These are phyloP conservation scores for Apostasia ramifera DNA, from an alignment of 106 monocot species.

Conservation along the genomic window DNA sequence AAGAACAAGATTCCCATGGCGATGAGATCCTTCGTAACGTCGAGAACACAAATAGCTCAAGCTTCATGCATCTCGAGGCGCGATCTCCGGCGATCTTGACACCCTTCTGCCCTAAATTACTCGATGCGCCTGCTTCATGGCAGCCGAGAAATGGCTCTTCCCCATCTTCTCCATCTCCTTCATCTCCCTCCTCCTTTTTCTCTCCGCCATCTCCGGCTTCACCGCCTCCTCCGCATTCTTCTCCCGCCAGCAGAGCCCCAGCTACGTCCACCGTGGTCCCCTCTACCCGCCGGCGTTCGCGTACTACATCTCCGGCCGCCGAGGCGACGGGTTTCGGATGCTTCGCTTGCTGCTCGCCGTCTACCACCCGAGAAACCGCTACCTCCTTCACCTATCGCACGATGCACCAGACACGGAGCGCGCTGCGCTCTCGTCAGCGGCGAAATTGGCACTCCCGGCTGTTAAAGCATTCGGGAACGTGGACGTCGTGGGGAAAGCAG, in stretches of 20 bases:
- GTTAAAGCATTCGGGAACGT: constrained; percentile 60
- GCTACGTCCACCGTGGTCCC: constrained; percentile 23
- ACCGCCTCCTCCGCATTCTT: constrained; percentile 46
- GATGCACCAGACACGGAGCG: constrained; percentile 60
- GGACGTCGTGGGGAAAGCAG: constrained; percentile 60
- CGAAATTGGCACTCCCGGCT: constrained; percentile 39
- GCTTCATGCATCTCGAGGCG: too few species aligned
- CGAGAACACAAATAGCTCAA: too few species aligned
- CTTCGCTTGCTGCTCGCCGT: constrained; percentile 66
- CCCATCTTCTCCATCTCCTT: constrained; percentile 52
- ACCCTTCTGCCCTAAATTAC: background rate
- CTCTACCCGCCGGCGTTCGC: constrained; percentile 59
- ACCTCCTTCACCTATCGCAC: constrained; percentile 52
- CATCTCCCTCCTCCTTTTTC: constrained; percentile 46
- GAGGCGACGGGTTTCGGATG: constrained; percentile 38
- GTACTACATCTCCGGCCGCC: constrained; percentile 56
- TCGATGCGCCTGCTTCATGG: constrained; percentile 6
- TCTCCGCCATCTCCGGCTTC: constrained; percentile 54
- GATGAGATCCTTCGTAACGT: too few species aligned
- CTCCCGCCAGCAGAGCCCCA: constrained; percentile 15
- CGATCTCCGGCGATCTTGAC: too few species aligned
- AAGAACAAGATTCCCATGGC: too few species aligned
- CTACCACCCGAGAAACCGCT: constrained; percentile 87
- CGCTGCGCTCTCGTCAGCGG: constrained; percentile 19
- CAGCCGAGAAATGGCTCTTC: constrained; percentile 56